Percentiles rank a stretch among this genome's conserved stretches.
These are phyloP conservation scores for Aspergillus campestris DNA, from an alignment of 495 filamentous ascomycete species.

Conservation along the genomic window DNA sequence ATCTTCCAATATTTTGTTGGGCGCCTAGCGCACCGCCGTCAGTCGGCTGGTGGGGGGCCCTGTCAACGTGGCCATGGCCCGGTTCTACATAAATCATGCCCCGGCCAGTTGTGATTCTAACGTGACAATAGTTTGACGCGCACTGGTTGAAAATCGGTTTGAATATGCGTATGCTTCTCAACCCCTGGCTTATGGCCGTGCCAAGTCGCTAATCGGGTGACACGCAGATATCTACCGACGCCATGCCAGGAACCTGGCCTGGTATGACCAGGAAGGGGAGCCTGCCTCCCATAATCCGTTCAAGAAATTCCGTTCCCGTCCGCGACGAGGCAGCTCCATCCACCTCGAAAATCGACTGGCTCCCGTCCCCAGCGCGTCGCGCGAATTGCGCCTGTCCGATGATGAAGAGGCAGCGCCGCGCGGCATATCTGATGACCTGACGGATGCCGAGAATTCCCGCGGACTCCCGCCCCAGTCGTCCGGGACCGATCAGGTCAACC, in stretches of 20 bases:
- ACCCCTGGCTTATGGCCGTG: not conserved
- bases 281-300: slow-evolving; percentile 41
- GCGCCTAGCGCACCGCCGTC: no score
- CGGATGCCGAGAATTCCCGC: slow-evolving; percentile 17
- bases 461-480: slow-evolving; percentile 24
- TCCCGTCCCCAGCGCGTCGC: slow-evolving; percentile 11
- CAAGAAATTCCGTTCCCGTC: slow-evolving; percentile 30
- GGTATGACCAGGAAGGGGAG: slow-evolving; percentile 40
- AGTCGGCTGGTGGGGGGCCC: no score
- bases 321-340: slow-evolving; percentile 23
- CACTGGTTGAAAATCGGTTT: not conserved
- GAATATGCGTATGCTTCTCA: not conserved
- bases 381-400: slow-evolving; percentile 18
- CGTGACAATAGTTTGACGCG: no score
- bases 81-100: not conserved
- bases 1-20: no score
- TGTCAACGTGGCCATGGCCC: no score
- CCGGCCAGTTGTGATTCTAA: not conserved
- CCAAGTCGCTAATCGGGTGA: not conserved
- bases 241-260: slow-evolving; percentile 35
- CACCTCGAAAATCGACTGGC: slow-evolving; percentile 21
- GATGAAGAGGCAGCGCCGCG: slow-evolving; percentile 16
- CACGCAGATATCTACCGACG: slow-evolving; percentile 38
- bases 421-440: slow-evolving; percentile 22
- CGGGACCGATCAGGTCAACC: slow-evolving; percentile 11